Evolutionary conservation across 2,329 filamentous ascomycete genomes (phyloP).

Genomic region (Neocatenulostroma microsporum): DNA sequence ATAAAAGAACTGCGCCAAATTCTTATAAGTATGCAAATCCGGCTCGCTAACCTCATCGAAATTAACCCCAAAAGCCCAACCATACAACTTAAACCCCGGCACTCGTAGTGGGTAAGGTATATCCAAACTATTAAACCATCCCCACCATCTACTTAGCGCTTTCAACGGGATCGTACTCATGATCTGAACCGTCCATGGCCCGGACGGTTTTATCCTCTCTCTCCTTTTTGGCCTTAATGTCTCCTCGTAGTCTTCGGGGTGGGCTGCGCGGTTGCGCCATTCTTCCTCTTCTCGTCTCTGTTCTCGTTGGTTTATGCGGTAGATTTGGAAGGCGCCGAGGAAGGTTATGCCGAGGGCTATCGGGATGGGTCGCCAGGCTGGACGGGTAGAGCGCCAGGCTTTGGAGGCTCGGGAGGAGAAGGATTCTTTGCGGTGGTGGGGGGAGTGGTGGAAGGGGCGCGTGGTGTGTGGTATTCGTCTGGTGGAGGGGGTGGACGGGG

Average conservation of each 20-base stretch:
- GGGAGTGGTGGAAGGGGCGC: slow-evolving; percentile 5
- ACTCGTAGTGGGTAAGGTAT: slow-evolving; percentile 82
- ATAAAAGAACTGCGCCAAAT: slow-evolving; percentile 95
- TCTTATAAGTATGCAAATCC: slow-evolving; percentile 83
- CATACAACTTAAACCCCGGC: slow-evolving; percentile 86
- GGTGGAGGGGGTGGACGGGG: slow-evolving; percentile 2
- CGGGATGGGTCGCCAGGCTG: slow-evolving; percentile 87
- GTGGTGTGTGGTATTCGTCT: slow-evolving; percentile 2
- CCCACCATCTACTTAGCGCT: slow-evolving; percentile 82
- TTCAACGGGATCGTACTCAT: slow-evolving; percentile 92
- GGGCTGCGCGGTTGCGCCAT: slow-evolving; percentile 27
- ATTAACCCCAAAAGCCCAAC: slow-evolving; percentile 84
- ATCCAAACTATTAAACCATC: slow-evolving; percentile 79
- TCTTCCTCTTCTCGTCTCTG: slow-evolving; percentile 39
- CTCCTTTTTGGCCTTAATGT: slow-evolving; percentile 46
- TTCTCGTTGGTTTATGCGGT: slow-evolving; percentile 57
- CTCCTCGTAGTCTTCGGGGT: slow-evolving; percentile 33
- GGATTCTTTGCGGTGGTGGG: slow-evolving; percentile 36
- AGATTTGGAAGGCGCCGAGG: slow-evolving; percentile 74
- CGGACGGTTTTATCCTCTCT: slow-evolving; percentile 65
- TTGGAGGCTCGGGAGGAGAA: slow-evolving; percentile 51
- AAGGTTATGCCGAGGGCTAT: slow-evolving; percentile 79
- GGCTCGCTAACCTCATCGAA: slow-evolving; percentile 80
- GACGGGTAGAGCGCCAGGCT: slow-evolving; percentile 55
- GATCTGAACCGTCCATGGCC: slow-evolving; percentile 86